phyloP scores from a whole-genome alignment of 352 stramenopile genomes.

The Pythium apleroticum region DNA sequence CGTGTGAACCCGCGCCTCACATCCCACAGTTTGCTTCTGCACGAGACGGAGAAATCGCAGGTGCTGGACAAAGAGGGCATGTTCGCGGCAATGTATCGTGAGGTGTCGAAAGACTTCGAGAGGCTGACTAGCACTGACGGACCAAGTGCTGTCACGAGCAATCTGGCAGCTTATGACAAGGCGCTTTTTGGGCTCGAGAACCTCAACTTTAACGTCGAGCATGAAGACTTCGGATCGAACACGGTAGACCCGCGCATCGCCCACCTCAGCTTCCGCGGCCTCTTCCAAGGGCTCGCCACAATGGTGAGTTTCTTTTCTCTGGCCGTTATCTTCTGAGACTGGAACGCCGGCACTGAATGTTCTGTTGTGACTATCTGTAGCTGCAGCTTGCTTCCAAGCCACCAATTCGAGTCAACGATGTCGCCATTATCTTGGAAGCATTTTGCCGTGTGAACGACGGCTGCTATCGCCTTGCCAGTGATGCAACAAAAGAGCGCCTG shows the following conservation, averaged over 20 bases:
- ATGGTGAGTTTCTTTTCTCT: conserved; percentile 67
- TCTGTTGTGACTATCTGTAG: conserved; percentile 22
- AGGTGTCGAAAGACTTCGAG: conserved; percentile 65
- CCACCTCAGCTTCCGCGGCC: conserved; percentile 52
- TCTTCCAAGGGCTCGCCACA: conserved; percentile 57
- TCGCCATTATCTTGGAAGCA: conserved; percentile 63
- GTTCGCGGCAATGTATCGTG: conserved; percentile 49
- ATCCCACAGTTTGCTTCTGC: conserved; percentile 40
- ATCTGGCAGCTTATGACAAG: conserved; percentile 39
- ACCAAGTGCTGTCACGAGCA: conserved; percentile 33
- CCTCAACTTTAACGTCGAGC: conserved; percentile 70
- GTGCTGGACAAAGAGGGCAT: conserved; percentile 69
- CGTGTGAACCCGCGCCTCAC: conserved; percentile 69
- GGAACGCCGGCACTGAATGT: too few relatives aligned
- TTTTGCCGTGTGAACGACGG: conserved; percentile 76
- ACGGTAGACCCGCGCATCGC: conserved; percentile 43
- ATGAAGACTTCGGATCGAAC: conserved; percentile 56
- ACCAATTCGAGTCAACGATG: conserved; percentile 61
- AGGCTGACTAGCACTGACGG: conserved; percentile 43
- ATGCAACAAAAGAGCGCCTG: conserved; percentile 37
- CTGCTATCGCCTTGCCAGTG: conserved; percentile 61
- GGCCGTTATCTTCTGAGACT: too few relatives aligned
- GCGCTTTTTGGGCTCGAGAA: conserved; percentile 72
- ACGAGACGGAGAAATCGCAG: conserved; percentile 49
- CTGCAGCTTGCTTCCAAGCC: conserved; percentile 64